Conservation (phyloP, 495 filamentous ascomycete genomes). For the Lasiosphaeria ovina region DNA sequence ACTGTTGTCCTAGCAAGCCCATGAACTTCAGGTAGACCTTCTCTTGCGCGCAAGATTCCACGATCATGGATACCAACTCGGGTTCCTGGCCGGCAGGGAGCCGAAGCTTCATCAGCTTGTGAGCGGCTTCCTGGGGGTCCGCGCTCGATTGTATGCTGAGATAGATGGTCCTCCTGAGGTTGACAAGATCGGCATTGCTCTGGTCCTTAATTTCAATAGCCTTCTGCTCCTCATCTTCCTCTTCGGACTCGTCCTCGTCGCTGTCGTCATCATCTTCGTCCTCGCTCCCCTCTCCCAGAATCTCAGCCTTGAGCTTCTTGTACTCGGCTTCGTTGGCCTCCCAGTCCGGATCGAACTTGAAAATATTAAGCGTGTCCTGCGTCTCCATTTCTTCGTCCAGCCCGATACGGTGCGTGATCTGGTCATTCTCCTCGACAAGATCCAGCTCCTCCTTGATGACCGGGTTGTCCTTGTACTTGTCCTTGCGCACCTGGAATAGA, state of each 20-base stretch:
- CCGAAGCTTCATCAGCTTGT: slow-evolving; percentile 91
- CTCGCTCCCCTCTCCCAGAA: slow-evolving; percentile 86
- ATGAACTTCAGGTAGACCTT: slow-evolving; percentile 96
- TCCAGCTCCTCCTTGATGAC: slow-evolving; percentile 91
- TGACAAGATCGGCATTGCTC: slow-evolving; percentile 91
- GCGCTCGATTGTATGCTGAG: slow-evolving; percentile 94
- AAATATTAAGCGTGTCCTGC: slow-evolving; percentile 85
- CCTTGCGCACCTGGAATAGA: slow-evolving; percentile 93
- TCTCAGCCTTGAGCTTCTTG: slow-evolving; percentile 84
- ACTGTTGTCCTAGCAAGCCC: slow-evolving; percentile 88
- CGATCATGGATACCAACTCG: slow-evolving; percentile 92
- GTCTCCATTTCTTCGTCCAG: slow-evolving; percentile 80
- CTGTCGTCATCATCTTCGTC: slow-evolving; percentile 69
- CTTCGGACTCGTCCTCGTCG: slow-evolving; percentile 74
- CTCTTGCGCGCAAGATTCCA: slow-evolving; percentile 94
- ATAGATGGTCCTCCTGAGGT: slow-evolving; percentile 91
- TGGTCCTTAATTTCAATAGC: slow-evolving; percentile 95
- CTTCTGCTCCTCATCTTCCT: slow-evolving; percentile 65
- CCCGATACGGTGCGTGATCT: slow-evolving; percentile 81
- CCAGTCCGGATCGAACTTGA: slow-evolving; percentile 89
- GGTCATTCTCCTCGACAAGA: slow-evolving; percentile 94
- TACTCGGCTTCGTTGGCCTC: slow-evolving; percentile 90
- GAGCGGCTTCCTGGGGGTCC: slow-evolving; percentile 91
- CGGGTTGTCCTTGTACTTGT: slow-evolving; percentile 92
- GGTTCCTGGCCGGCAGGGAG: slow-evolving; percentile 84